Evolutionary conservation across 1,284 basidiomycete genomes (phyloP), one percentile per base, ranked within the genome.

Genomic region (Malassezia yamatoensis): DNA sequence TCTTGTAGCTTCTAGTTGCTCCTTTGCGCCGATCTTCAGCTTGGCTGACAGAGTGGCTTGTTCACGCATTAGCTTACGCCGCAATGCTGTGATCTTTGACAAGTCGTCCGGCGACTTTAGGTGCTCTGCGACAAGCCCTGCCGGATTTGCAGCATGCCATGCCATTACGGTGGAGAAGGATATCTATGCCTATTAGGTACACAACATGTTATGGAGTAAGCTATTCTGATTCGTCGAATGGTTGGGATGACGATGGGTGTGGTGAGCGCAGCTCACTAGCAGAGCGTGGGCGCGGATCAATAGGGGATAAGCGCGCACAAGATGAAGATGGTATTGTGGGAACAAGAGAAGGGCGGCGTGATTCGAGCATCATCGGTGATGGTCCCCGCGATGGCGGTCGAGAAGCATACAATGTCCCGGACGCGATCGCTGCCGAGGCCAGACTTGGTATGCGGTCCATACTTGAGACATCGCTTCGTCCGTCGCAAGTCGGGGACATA

Each of bases 61-160:
- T 78, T 98, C 93, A 77, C 93, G 94, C 76, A 90, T 85, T 29
- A 96, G 81, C 75, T 94, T 94, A 80, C 91, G 93, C 59, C 89
- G 83, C 68, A 90, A 88, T 1, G 87, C 83, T 3, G 83, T 80
- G 45, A 96, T 83, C 77, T 96, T 96, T 68, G 84, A 79, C 46
- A 96, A 83, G 77, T 96, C 93, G 74, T 96, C 90, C 1, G 91
- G 90, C 29, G 88, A 73, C 55, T 75, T 71, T 36, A 71, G 59
- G 40, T 65, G 59, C 41, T 71, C 67, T 18, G 69, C 69, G 3
- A 71, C 62, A 5, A 68, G 50, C 21, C 47, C 47, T 24, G 47
- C 35, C n/a, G 49, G 16, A 21, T 34, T 50, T 16, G 49, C 16
- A 29, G 49, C 38, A 29, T 41, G 40, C 49, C 49, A 50, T 16